Conservation (phyloP, 2,329 filamentous ascomycete species). For the Botrytis fragariae region DNA sequence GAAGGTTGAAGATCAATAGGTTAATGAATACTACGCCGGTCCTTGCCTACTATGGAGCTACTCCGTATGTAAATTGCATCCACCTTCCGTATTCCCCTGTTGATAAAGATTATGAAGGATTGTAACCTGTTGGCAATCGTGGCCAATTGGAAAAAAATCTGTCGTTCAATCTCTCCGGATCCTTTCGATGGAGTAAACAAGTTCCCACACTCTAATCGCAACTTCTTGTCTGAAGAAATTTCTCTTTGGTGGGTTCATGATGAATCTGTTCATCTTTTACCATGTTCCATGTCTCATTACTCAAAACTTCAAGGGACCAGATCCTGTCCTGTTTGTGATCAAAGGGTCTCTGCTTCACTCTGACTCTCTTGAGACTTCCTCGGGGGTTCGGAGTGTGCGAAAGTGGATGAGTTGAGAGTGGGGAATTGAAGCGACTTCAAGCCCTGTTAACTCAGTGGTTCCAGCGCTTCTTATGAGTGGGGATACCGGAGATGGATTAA, state of each 20-base stretch:
- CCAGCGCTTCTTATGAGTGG: constrained; percentile 6
- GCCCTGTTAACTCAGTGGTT: not conserved
- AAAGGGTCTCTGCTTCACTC: not conserved
- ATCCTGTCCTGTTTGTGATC: not conserved
- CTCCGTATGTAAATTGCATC: not conserved
- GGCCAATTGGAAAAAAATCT: not conserved
- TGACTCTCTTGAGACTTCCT: not conserved
- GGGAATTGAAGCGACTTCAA: not conserved
- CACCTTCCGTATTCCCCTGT: not conserved
- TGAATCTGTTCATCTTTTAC: not conserved
- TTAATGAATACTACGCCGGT: not conserved
- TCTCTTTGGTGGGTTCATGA: not conserved
- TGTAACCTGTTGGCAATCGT: not conserved
- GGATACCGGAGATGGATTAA: not conserved
- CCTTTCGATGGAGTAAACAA: not conserved
- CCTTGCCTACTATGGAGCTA: not conserved
- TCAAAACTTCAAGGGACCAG: not conserved
- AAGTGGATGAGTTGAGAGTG: not conserved
- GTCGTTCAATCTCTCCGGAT: not conserved
- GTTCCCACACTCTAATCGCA: not conserved
- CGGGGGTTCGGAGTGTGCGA: not conserved
- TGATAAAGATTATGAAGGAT: not conserved
- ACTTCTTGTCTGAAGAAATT: not conserved
- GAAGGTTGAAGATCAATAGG: not conserved
- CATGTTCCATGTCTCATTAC: not conserved